phyloP scores from a whole-genome alignment of 305 asterid genomes.

The Solanum hybrid region DNA sequence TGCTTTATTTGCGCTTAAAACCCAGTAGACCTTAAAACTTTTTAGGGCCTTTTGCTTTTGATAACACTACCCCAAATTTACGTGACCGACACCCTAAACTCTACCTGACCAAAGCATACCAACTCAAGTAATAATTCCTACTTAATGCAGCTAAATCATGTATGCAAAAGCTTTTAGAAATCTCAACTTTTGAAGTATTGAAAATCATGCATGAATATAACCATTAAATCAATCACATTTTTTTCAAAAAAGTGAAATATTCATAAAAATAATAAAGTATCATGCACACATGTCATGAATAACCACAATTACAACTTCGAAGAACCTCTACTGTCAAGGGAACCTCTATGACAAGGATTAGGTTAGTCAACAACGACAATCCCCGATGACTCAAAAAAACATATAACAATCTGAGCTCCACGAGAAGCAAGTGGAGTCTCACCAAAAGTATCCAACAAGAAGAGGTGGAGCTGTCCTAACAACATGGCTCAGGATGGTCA shows the following conservation, averaged over 20 bases:
- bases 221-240: not conserved
- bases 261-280: not conserved
- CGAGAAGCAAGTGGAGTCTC: not conserved
- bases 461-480: not conserved
- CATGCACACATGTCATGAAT: not conserved
- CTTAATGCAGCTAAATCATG: not conserved
- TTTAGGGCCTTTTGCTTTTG: not conserved
- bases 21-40: not conserved
- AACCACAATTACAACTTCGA: not conserved
- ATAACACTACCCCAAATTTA: not conserved
- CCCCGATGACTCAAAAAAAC: not conserved
- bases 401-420: not conserved
- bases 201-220: not conserved
- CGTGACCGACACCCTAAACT: not conserved
- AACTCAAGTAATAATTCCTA: not conserved
- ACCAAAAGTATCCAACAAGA: not conserved
- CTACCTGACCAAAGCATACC: not conserved
- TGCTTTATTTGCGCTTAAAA: not conserved
- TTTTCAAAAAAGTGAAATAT: not conserved
- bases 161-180: not conserved
- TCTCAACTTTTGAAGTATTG: not conserved
- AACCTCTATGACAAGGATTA: not conserved
- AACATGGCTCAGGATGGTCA: not conserved
- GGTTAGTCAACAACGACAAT: not conserved
- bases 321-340: not conserved